Conservation (phyloP, 306 rosid species). For the Sicyos edulis region DNA sequence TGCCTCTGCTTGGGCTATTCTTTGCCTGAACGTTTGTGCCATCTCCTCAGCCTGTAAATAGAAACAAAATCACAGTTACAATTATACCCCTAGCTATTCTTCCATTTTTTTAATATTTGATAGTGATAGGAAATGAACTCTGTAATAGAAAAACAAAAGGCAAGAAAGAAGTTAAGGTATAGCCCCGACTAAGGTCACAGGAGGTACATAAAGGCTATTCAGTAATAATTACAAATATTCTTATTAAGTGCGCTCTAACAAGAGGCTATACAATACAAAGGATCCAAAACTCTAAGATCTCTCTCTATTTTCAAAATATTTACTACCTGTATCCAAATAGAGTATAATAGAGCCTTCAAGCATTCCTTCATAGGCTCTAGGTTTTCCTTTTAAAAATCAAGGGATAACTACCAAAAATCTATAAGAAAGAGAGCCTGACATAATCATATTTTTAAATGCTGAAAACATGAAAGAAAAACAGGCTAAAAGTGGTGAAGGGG, state of each 20-base stretch:
- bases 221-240: background rate
- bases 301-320: background rate
- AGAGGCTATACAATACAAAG: background rate
- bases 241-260: background rate
- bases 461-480: background rate
- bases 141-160: background rate
- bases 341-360: background rate
- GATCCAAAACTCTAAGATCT: constrained; percentile 11
- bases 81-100: background rate
- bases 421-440: background rate
- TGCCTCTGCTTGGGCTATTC: constrained; percentile 98
- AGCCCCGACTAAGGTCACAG: background rate
- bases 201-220: background rate
- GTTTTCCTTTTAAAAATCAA: background rate
- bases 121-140: background rate
- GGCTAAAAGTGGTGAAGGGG: background rate
- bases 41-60: constrained; percentile 85
- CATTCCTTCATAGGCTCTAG: background rate
- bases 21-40: constrained; percentile 97
- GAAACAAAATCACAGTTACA: constrained; percentile 9
- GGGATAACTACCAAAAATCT: background rate
- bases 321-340: background rate
- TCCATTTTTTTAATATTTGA: background rate
- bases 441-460: background rate
- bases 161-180: background rate